Evolutionary conservation across 2,329 filamentous ascomycete species (phyloP).

Genomic region (Aspergillus uvarum): DNA sequence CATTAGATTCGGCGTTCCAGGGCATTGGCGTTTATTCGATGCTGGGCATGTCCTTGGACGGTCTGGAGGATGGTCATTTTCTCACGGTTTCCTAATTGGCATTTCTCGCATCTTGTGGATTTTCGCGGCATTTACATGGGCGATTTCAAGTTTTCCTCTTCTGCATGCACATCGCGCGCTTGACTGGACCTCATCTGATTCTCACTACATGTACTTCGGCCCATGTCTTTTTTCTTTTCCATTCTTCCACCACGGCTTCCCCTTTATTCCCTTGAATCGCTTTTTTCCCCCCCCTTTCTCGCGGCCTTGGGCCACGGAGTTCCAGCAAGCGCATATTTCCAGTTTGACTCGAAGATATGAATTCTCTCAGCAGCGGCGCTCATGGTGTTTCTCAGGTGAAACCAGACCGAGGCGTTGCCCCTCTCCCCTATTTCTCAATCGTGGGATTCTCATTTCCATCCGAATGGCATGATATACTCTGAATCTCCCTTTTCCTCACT

Average conservation of each 20-base stretch:
- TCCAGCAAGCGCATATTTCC: slow-evolving; percentile 4
- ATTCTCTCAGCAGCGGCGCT: slow-evolving; percentile 33
- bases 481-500: slow-evolving; percentile 10
- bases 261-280: slow-evolving; percentile 2
- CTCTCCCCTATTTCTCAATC: slow-evolving; percentile 5
- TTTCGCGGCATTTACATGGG: slow-evolving; percentile 25
- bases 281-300: slow-evolving; percentile 4
- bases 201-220: slow-evolving; percentile 22
- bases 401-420: slow-evolving; percentile 24
- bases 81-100: slow-evolving; percentile 25
- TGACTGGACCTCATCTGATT: slow-evolving; percentile 20
- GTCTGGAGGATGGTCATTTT: slow-evolving; percentile 20
- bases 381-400: slow-evolving; percentile 29
- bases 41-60: slow-evolving; percentile 26
- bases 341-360: slow-evolving; percentile 18
- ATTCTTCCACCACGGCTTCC: slow-evolving; percentile 2
- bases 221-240: slow-evolving; percentile 13
- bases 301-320: background rate
- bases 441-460: slow-evolving; percentile 1
- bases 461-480: slow-evolving; percentile 8
- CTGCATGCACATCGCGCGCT: slow-evolving; percentile 13
- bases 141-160: slow-evolving; percentile 16
- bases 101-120: slow-evolving; percentile 32
- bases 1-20: slow-evolving; percentile 38
- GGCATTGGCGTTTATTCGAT: slow-evolving; percentile 27